Percentiles rank a stretch among this genome's conserved stretches.
phyloP scores from a whole-genome alignment of 2,329 filamentous ascomycete species.

The Colletotrichum gloeosporioides region DNA sequence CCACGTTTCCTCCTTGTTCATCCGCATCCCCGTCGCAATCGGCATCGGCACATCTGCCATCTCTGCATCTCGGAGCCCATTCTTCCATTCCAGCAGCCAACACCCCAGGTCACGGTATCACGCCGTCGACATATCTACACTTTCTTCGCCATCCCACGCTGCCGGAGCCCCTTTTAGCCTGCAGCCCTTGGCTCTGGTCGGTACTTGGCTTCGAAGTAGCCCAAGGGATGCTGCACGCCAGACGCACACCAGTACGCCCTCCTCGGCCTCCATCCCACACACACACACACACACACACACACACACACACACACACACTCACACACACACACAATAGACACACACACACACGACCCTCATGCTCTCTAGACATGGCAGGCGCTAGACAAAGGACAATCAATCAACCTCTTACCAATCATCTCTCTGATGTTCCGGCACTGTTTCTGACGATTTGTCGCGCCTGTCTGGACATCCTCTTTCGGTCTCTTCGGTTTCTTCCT shows the following conservation, averaged over 20 bases:
- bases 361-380: neutral
- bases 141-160: neutral
- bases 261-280: neutral
- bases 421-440: neutral
- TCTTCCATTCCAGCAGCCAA: neutral
- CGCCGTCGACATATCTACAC: neutral
- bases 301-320: neutral
- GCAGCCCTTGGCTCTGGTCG: neutral
- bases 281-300: neutral
- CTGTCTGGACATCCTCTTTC: neutral
- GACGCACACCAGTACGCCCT: neutral
- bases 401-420: neutral
- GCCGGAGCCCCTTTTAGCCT: neutral
- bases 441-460: neutral
- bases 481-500: neutral
- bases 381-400: neutral
- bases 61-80: neutral
- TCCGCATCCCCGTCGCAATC: neutral
- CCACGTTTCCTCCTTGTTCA: slow-evolving; percentile 3
- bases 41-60: neutral
- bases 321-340: neutral
- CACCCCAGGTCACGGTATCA: neutral
- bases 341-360: neutral
- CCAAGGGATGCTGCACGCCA: neutral
- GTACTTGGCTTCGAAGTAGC: neutral